A percentile compares a stretch with the other conserved stretches of the same genome.
These are phyloP conservation scores for Apostasia ramifera DNA, from an alignment of 106 monocot genomes.

Conservation along the genomic window DNA sequence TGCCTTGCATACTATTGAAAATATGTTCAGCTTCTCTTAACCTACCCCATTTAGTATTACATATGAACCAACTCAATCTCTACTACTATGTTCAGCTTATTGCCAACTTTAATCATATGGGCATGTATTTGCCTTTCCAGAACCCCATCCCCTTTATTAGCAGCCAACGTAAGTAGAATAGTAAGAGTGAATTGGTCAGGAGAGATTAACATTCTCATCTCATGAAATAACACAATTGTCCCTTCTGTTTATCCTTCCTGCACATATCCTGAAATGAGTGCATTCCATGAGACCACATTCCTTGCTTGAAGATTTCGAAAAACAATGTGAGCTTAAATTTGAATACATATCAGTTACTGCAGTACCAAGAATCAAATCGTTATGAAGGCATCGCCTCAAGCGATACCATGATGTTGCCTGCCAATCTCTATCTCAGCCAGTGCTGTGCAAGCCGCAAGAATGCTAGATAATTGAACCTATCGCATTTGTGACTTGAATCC, in stretches of 20 bases:
- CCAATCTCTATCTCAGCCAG: conserved; percentile 1
- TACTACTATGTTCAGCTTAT: neutral
- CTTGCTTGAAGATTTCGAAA: neutral
- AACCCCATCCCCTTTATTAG: neutral
- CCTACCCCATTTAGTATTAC: conserved; percentile 2
- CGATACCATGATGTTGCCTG: conserved; percentile 11
- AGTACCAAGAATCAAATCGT: conserved; percentile 11
- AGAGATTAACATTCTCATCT: neutral
- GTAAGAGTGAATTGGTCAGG: neutral
- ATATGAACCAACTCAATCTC: conserved; percentile 3
- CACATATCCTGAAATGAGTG: conserved; percentile 18
- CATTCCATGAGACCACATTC: conserved; percentile 15
- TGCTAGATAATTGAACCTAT: conserved; percentile 16
- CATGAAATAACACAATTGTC: conserved; percentile 1
- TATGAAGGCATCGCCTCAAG: conserved; percentile 14
- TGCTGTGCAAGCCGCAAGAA: conserved; percentile 9
- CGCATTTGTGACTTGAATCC: conserved; percentile 2
- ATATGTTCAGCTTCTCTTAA: conserved; percentile 8
- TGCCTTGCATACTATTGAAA: neutral
- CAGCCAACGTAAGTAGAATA: neutral
- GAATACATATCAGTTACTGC: conserved; percentile 20
- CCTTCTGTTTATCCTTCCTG: conserved; percentile 11
- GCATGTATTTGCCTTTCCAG: conserved; percentile 5
- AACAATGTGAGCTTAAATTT: conserved; percentile 9
- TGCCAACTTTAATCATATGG: neutral